phyloP scores from a whole-genome alignment of 2,329 filamentous ascomycete species.

The Apiospora kogelbergensis region DNA sequence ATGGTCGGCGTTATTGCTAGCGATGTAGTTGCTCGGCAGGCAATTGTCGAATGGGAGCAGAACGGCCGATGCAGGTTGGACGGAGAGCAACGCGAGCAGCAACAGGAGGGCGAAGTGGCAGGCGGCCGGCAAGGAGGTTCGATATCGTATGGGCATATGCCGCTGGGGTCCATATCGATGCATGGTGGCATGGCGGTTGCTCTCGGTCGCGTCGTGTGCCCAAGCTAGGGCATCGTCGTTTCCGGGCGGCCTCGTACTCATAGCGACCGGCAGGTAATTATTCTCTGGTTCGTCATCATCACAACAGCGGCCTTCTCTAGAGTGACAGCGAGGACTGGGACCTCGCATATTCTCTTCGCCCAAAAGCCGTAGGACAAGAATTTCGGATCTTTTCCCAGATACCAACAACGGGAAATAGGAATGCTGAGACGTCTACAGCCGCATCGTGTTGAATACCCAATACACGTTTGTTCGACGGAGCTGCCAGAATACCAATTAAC shows the following conservation, averaged over 20 bases:
- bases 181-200: background rate
- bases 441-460: background rate
- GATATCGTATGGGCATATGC: background rate
- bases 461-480: background rate
- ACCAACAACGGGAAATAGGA: slow-evolving; percentile 3
- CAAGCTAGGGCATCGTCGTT: background rate
- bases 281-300: background rate
- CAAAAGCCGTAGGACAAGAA: background rate
- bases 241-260: background rate
- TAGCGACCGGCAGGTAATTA: background rate
- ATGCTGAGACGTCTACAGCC: background rate
- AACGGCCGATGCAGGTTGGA: slow-evolving; percentile 56
- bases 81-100: slow-evolving; percentile 38
- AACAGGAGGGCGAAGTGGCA: slow-evolving; percentile 22
- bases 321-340: slow-evolving; percentile 4
- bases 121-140: background rate
- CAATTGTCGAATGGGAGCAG: slow-evolving; percentile 84
- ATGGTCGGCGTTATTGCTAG: slow-evolving; percentile 41
- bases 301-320: background rate
- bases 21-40: slow-evolving; percentile 61
- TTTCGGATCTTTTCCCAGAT: background rate
- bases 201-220: background rate
- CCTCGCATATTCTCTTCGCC: background rate
- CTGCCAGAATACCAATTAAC: background rate
- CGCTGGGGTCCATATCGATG: background rate